These are phyloP conservation scores for Aspergillus fumigatus DNA, from an alignment of 2,329 filamentous ascomycete species.

Conservation along the genomic window DNA sequence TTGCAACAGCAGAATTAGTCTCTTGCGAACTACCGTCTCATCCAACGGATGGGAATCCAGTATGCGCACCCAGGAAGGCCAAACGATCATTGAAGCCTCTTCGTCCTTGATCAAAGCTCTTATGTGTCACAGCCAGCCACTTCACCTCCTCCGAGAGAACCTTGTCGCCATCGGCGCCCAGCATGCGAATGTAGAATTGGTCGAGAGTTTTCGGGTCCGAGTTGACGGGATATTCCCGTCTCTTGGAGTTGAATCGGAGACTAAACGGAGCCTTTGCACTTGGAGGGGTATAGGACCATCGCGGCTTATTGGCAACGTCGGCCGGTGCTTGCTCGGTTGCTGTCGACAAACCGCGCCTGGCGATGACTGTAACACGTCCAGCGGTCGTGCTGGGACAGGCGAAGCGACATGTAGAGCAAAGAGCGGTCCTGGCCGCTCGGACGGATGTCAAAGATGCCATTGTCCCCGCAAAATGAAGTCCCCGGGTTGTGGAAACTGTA, in stretches of 20 bases:
- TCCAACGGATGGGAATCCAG: not conserved
- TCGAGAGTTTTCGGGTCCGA: slow-evolving; percentile 69
- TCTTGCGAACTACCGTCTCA: not conserved
- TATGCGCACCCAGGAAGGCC: slow-evolving; percentile 71
- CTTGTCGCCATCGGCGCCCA: slow-evolving; percentile 68
- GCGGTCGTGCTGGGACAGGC: slow-evolving; percentile 11
- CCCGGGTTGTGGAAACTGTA: slow-evolving; percentile 15
- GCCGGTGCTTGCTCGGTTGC: slow-evolving; percentile 25
- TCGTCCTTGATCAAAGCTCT: slow-evolving; percentile 93
- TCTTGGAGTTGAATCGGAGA: slow-evolving; percentile 31
- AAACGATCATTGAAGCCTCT: slow-evolving; percentile 92
- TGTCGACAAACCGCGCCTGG: slow-evolving; percentile 26
- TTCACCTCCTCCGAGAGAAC: slow-evolving; percentile 86
- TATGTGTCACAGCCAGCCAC: slow-evolving; percentile 95
- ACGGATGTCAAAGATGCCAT: slow-evolving; percentile 49
- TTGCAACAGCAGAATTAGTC: slow-evolving; percentile 2
- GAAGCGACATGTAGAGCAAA: slow-evolving; percentile 29
- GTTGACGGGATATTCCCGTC: slow-evolving; percentile 61
- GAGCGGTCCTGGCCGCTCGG: slow-evolving; percentile 35
- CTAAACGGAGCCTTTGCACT: slow-evolving; percentile 64
- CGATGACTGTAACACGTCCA: slow-evolving; percentile 12
- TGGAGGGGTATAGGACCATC: slow-evolving; percentile 68
- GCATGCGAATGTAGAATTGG: slow-evolving; percentile 68
- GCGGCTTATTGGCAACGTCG: slow-evolving; percentile 44
- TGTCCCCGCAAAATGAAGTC: slow-evolving; percentile 12